These are phyloP conservation scores for Phylloporus sp. DNA, from an alignment of 768 basidiomycete genomes.

Conservation along the genomic window DNA sequence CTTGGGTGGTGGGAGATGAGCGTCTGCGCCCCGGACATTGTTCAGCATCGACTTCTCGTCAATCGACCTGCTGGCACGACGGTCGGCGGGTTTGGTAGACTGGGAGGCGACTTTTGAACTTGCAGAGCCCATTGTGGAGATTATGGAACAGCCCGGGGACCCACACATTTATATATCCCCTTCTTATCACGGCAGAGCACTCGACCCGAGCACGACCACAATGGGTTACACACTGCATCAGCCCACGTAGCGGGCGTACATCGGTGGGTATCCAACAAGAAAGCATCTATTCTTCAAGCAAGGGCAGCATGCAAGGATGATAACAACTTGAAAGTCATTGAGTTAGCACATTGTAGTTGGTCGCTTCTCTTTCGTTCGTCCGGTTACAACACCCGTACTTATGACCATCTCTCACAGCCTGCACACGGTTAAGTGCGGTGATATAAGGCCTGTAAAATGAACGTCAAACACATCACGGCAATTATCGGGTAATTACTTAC, in stretches of 20 bases:
- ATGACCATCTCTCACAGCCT: constrained; percentile 13
- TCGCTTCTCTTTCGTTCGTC: not conserved
- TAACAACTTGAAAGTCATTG: not conserved
- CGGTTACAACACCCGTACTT: too few species aligned
- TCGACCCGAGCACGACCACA: constrained; percentile 9
- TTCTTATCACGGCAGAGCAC: constrained; percentile 18
- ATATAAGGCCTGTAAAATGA: constrained; percentile 26
- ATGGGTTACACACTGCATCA: not conserved
- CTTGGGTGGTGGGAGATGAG: constrained; percentile 16
- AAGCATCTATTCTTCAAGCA: not conserved
- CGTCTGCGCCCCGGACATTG: not conserved
- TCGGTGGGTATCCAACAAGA: not conserved
- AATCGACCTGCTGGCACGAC: constrained; percentile 16
- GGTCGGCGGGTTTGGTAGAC: constrained; percentile 13
- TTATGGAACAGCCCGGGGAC: not conserved
- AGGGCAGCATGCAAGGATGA: not conserved
- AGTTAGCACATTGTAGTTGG: not conserved
- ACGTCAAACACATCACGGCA: constrained; percentile 4
- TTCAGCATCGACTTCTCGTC: constrained; percentile 23
- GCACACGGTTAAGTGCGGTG: constrained; percentile 35
- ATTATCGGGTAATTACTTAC: constrained; percentile 33
- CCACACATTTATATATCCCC: constrained; percentile 23
- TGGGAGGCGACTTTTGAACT: constrained; percentile 24
- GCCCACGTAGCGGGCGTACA: too few species aligned
- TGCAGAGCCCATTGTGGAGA: constrained; percentile 22